Conservation (phyloP, 163 green algal species). For the Chlorella variabilis region DNA sequence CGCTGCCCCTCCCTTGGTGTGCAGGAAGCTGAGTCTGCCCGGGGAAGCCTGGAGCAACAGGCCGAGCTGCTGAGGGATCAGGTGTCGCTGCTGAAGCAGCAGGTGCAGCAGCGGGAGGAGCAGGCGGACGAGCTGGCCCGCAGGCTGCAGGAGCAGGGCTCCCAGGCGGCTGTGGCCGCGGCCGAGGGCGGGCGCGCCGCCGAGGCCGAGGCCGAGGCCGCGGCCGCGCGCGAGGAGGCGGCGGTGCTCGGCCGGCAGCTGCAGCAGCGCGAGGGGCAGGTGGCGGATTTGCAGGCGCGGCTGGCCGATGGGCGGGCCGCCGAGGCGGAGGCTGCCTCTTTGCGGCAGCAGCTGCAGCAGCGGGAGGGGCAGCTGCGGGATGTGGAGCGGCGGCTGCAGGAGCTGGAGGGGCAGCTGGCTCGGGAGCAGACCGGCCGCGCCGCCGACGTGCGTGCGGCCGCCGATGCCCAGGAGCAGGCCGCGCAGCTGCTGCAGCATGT, state of each 20-base stretch:
- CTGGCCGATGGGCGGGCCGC: not conserved
- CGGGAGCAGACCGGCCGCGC: not conserved
- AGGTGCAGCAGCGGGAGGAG: slow-evolving; percentile 7
- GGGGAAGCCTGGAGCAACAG: not conserved
- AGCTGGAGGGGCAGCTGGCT: not conserved
- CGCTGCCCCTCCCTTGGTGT: not conserved
- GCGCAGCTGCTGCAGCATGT: not conserved
- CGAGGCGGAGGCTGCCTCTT: not conserved
- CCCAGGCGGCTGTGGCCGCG: not conserved
- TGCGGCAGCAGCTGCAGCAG: slow-evolving; percentile 8
- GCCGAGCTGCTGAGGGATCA: not conserved
- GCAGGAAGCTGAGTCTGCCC: not conserved
- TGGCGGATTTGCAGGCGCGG: not conserved
- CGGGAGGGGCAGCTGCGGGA: not conserved
- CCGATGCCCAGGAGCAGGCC: not conserved
- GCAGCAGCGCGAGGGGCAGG: not conserved
- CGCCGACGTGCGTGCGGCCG: not conserved
- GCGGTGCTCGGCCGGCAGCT: not conserved
- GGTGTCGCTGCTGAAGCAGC: not conserved
- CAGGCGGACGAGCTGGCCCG: not conserved
- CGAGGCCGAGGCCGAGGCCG: not conserved
- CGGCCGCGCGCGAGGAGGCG: not conserved
- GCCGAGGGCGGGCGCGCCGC: not conserved
- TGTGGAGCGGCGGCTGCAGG: not conserved
- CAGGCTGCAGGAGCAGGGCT: not conserved